phyloP scores from a whole-genome alignment of 495 filamentous ascomycete genomes.

The Talaromyces trachyspermus region DNA sequence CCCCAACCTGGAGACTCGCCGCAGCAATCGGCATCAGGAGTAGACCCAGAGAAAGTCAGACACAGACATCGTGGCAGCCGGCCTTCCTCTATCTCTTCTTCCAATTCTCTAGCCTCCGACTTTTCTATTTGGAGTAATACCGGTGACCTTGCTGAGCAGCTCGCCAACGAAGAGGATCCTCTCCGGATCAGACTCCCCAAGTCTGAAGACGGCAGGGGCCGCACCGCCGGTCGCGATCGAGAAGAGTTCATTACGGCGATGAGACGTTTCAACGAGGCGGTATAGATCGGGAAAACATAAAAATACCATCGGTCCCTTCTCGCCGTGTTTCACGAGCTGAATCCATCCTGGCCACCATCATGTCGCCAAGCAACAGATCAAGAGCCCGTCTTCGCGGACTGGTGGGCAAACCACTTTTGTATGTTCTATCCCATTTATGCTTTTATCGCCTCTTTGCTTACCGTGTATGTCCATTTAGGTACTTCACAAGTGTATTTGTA shows the following conservation, averaged over 20 bases:
- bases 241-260: slow-evolving; percentile 42
- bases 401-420: slow-evolving; percentile 93
- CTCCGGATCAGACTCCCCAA: slow-evolving; percentile 56
- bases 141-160: slow-evolving; percentile 86
- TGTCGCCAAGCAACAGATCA: slow-evolving; percentile 66
- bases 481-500: slow-evolving; percentile 97
- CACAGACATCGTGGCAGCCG: slow-evolving; percentile 37
- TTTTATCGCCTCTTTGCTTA: slow-evolving; percentile 23
- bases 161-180: slow-evolving; percentile 73
- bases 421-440: slow-evolving; percentile 25
- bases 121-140: slow-evolving; percentile 86
- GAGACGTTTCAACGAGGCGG: slow-evolving; percentile 30
- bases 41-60: slow-evolving; percentile 29
- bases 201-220: slow-evolving; percentile 47
- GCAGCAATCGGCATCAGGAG: slow-evolving; percentile 28
- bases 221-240: slow-evolving; percentile 22
- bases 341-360: slow-evolving; percentile 67
- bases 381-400: slow-evolving; percentile 73
- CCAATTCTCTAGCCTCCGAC: slow-evolving; percentile 59
- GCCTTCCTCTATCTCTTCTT: slow-evolving; percentile 47
- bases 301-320: slow-evolving; percentile 63
- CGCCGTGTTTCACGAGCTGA: slow-evolving; percentile 56
- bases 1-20: slow-evolving; percentile 29
- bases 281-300: slow-evolving; percentile 72
- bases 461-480: slow-evolving; percentile 44